A percentile compares a stretch with the other conserved stretches of the same genome.
Conservation (phyloP, 257 asterid genomes). For the Jasminum sambac region DNA sequence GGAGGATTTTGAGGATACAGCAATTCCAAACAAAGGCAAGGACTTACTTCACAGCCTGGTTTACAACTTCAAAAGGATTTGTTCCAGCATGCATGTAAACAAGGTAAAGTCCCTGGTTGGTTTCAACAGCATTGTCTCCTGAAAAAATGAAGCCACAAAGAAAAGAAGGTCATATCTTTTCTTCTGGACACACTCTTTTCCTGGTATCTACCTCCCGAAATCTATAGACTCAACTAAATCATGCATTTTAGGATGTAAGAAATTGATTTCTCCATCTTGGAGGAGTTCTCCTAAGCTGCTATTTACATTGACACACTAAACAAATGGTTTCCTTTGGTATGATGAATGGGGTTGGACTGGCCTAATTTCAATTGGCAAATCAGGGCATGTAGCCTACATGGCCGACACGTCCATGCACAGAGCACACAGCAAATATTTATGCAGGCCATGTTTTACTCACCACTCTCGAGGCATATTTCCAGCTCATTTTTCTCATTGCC, state of each 20-base stretch:
- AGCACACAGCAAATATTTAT: slow-evolving; percentile 16
- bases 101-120: slow-evolving; percentile 86
- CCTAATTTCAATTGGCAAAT: slow-evolving; percentile 19
- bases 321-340: slow-evolving; percentile 22
- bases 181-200: slow-evolving; percentile 20
- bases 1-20: background rate
- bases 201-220: slow-evolving; percentile 25
- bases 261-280: slow-evolving; percentile 30
- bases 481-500: slow-evolving; percentile 47
- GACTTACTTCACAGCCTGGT: slow-evolving; percentile 89
- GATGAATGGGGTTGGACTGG: slow-evolving; percentile 27
- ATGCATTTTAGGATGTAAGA: slow-evolving; percentile 24
- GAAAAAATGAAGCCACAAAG: slow-evolving; percentile 39
- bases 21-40: slow-evolving; percentile 6
- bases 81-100: slow-evolving; percentile 91
- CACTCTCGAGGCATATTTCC: slow-evolving; percentile 59
- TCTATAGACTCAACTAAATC: slow-evolving; percentile 24
- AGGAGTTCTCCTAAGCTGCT: slow-evolving; percentile 22
- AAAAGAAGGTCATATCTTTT: slow-evolving; percentile 31
- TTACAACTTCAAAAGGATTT: slow-evolving; percentile 90
- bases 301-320: slow-evolving; percentile 20
- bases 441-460: slow-evolving; percentile 36
- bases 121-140: slow-evolving; percentile 86
- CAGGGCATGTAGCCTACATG: background rate
- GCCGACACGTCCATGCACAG: slow-evolving; percentile 9